Evolutionary conservation across 768 basidiomycete species (phyloP), one percentile per base, ranked within the genome.

Genomic region (Lactarius sanguifluus): DNA sequence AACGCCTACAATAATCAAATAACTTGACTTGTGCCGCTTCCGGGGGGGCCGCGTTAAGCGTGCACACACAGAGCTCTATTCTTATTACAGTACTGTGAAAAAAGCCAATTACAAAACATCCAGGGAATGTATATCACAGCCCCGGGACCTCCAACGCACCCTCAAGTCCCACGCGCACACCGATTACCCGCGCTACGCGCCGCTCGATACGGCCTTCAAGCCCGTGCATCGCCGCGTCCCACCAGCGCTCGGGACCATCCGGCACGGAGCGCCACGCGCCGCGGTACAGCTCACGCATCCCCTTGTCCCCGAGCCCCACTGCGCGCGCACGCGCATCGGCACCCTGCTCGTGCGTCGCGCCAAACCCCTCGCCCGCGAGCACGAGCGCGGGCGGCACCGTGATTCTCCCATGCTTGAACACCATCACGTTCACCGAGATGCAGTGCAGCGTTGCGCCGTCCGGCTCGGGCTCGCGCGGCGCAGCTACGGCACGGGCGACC

Each of bases 401-500:
- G 67, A 92, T 87, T 1, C 90, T 82, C 0, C 85, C 86, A 28
- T 81, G 72, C 74, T 92, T 92, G 81, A 86, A 90, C 72, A 88
- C 90, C 28, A 84, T 64, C 61, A 84, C 85, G 32, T 86, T 85
- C 64, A 92, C 76, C 58, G 82, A 79, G 66, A 91, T 73, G 66
- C 89, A 88, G 74, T 92, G 84, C 7, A 89, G 74, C 38, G 77
- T 77, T 1, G 82, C 82, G 52, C 86, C 87, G 68, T 89, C 88
- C 0, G 78, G 76, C 70, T 85, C 84, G 20, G 77, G 75, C 32
- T 72, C 72, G 20, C 61, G 16, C 47, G 57, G 38, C 52, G 60
- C 61, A 64, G 61, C 69, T 25, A 62, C 40, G 34, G 61, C 59
- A 20, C 16, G 34, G 0, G 47, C 61, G n/a, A 60, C 57, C 1